A percentile compares a stretch with the other conserved stretches of the same genome.
These are phyloP conservation scores for Tripterygium wilfordii DNA, from an alignment of 177 flowering plant species.

Conservation along the genomic window DNA sequence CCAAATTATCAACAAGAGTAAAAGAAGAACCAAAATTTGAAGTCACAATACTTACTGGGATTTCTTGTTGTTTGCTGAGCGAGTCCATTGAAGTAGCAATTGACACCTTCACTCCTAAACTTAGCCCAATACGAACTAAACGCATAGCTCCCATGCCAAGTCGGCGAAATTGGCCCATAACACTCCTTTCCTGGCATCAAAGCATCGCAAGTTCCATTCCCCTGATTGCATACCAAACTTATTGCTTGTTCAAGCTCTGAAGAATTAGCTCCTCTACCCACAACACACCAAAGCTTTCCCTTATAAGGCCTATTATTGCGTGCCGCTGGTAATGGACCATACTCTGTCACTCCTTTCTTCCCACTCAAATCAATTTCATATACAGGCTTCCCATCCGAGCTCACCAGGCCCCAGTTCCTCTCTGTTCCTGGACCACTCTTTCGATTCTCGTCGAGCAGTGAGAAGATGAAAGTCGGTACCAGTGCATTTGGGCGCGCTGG, in stretches of 20 bases:
- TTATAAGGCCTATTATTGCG: constrained; percentile 15
- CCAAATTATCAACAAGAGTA: not conserved
- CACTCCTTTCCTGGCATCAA: constrained; percentile 18
- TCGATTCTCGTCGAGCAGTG: constrained; percentile 33
- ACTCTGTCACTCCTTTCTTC: not conserved
- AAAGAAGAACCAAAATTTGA: not conserved
- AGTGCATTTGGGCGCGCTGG: constrained; percentile 34
- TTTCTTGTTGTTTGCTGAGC: constrained; percentile 16
- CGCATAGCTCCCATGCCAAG: constrained; percentile 24
- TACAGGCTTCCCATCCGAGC: constrained; percentile 15
- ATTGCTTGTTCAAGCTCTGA: constrained; percentile 9
- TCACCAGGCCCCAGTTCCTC: constrained; percentile 39
- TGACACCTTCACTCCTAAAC: constrained; percentile 14
- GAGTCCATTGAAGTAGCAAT: constrained; percentile 29
- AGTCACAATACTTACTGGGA: constrained; percentile 17
- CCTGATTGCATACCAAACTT: constrained; percentile 10
- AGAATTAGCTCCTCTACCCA: constrained; percentile 5
- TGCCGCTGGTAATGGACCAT: constrained; percentile 9
- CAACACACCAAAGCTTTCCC: constrained; percentile 30
- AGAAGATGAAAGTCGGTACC: constrained; percentile 32
- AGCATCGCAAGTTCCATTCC: constrained; percentile 19
- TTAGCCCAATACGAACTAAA: constrained; percentile 29
- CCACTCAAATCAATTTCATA: constrained; percentile 35
- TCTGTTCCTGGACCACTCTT: constrained; percentile 38
- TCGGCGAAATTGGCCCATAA: constrained; percentile 12